Evolutionary conservation across 495 filamentous ascomycete genomes (phyloP).

Genomic region (Penicillium argentinense): DNA sequence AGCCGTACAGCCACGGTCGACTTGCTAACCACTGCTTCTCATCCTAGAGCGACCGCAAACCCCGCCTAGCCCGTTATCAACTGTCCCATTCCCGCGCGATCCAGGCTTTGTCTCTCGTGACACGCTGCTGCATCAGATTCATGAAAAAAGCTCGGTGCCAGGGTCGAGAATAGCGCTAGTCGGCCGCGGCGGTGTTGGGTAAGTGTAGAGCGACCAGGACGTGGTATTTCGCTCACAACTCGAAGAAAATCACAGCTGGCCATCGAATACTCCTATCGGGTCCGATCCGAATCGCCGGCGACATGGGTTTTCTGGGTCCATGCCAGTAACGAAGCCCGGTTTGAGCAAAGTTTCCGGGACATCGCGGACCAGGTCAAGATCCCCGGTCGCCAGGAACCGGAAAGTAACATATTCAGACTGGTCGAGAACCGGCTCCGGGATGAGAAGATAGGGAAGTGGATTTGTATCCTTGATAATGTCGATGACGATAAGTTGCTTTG

Average conservation of each 20-base stretch:
- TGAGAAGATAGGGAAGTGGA: conserved; percentile 3
- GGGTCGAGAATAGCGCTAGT: conserved; percentile 25
- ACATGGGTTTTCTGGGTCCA: conserved; percentile 54
- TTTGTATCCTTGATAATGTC: conserved; percentile 4
- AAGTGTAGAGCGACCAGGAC: neutral
- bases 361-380: conserved; percentile 40
- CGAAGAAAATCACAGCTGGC: conserved; percentile 40
- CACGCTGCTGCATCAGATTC: conserved; percentile 21
- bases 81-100: conserved; percentile 31
- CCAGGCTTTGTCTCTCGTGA: conserved; percentile 31
- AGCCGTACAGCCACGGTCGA: too few relatives aligned
- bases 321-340: conserved; percentile 35
- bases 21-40: too few relatives aligned
- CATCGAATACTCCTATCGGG: conserved; percentile 39
- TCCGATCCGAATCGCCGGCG: conserved; percentile 30
- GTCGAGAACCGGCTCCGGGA: conserved; percentile 36
- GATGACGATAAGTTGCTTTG: conserved; percentile 3
- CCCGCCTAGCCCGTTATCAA: too few relatives aligned
- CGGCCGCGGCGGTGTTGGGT: conserved; percentile 17
- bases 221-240: conserved; percentile 1
- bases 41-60: conserved; percentile 8
- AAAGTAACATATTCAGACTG: conserved; percentile 37
- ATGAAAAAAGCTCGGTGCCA: conserved; percentile 20
- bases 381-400: conserved; percentile 30
- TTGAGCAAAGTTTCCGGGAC: conserved; percentile 37